These are phyloP conservation scores for Chaetomium tenue DNA, from an alignment of 495 filamentous ascomycete species.

Conservation along the genomic window DNA sequence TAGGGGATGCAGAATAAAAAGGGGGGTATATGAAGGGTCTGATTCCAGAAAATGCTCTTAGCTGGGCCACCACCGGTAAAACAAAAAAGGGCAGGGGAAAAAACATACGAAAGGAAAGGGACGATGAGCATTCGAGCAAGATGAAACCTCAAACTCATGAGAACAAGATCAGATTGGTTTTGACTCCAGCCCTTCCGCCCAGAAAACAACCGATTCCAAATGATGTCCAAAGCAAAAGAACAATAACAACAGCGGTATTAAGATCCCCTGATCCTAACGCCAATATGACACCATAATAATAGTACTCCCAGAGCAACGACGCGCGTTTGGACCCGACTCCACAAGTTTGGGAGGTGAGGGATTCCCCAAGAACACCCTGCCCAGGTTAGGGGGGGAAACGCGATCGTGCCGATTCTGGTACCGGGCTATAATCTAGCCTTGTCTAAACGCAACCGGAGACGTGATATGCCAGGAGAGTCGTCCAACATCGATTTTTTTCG, in stretches of 20 bases:
- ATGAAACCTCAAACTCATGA: not conserved
- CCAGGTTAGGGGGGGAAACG: too few relatives aligned
- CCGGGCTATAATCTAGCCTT: not conserved
- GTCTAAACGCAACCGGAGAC: not conserved
- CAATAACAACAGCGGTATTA: constrained; percentile 2
- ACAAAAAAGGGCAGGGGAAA: not conserved
- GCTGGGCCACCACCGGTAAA: not conserved
- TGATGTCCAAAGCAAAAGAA: not conserved
- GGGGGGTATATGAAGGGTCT: constrained; percentile 9
- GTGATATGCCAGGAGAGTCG: not conserved
- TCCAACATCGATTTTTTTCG: not conserved
- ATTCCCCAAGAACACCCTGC: too few relatives aligned
- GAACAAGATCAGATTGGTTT: not conserved
- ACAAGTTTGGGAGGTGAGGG: too few relatives aligned
- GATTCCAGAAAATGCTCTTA: constrained; percentile 6
- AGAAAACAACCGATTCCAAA: not conserved
- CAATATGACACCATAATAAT: constrained; percentile 9
- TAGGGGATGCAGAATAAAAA: not conserved
- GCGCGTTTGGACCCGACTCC: not conserved
- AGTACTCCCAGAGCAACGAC: not conserved
- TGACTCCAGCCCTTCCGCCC: not conserved
- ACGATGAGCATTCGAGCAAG: not conserved
- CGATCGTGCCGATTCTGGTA: not conserved
- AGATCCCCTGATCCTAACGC: constrained; percentile 10
- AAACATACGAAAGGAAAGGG: not conserved